phyloP scores from a whole-genome alignment of 2,329 filamentous ascomycete genomes.

The Periconia sp. region DNA sequence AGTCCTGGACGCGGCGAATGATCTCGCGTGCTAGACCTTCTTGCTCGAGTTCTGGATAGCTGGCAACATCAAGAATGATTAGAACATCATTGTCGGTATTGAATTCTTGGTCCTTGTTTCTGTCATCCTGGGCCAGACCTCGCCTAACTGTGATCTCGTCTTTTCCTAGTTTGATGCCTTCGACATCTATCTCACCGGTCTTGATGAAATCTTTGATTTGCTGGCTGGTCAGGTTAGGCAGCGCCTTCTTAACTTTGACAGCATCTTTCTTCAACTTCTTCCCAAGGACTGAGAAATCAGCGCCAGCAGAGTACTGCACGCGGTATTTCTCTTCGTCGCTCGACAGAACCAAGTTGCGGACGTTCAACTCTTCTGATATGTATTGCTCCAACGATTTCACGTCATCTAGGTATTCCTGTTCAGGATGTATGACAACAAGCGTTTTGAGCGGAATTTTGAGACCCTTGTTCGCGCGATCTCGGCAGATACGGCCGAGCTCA shows the following conservation, averaged over 20 bases:
- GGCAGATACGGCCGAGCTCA: conserved; percentile 80
- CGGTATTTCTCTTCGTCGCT: conserved; percentile 88
- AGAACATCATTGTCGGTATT: conserved; percentile 89
- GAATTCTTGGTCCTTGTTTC: conserved; percentile 75
- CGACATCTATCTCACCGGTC: conserved; percentile 75
- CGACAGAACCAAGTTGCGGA: conserved; percentile 80
- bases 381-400: conserved; percentile 84
- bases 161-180: conserved; percentile 79
- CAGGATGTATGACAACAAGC: conserved; percentile 83
- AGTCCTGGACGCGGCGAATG: conserved; percentile 86
- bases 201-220: conserved; percentile 79
- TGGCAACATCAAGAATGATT: conserved; percentile 80
- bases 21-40: conserved; percentile 91
- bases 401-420: conserved; percentile 81
- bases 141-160: conserved; percentile 84
- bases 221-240: conserved; percentile 75
- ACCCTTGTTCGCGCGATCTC: conserved; percentile 81
- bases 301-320: conserved; percentile 85
- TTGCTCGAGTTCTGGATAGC: conserved; percentile 82
- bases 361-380: conserved; percentile 87
- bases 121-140: conserved; percentile 71
- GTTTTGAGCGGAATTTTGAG: conserved; percentile 91
- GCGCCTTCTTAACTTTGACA: conserved; percentile 84
- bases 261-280: conserved; percentile 98
- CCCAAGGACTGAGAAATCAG: conserved; percentile 91